phyloP scores from a whole-genome alignment of 495 filamentous ascomycete species.

The Glonium stellatum region DNA sequence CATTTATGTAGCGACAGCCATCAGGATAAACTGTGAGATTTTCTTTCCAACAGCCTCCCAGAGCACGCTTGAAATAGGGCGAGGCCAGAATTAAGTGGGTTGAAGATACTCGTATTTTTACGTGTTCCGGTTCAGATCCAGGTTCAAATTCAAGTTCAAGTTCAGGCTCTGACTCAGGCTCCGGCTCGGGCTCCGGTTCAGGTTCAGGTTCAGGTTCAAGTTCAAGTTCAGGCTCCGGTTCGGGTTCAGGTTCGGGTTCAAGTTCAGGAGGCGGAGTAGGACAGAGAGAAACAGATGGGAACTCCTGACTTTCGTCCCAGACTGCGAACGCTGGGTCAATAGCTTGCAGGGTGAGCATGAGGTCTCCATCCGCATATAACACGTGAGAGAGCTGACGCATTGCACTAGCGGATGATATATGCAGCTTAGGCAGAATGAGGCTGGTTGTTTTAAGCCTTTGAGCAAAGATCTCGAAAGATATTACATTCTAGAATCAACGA shows the following conservation, averaged over 20 bases:
- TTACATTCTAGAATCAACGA: too few relatives aligned
- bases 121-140: neutral
- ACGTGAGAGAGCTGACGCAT: too few relatives aligned
- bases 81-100: constrained; percentile 47
- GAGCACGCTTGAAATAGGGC: constrained; percentile 38
- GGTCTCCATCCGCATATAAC: too few relatives aligned
- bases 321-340: neutral
- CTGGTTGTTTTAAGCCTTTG: too few relatives aligned
- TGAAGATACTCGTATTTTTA: constrained; percentile 41
- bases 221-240: neutral
- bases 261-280: neutral
- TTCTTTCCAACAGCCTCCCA: constrained; percentile 37
- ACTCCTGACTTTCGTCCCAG: neutral
- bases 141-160: neutral
- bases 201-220: neutral
- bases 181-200: neutral
- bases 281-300: neutral
- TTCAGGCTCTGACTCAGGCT: neutral
- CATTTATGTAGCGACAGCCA: constrained; percentile 40
- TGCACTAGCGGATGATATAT: too few relatives aligned
- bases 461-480: too few relatives aligned
- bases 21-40: constrained; percentile 31
- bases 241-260: neutral
- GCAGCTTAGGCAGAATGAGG: too few relatives aligned
- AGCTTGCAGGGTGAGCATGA: neutral